Base-by-base conservation (phyloP, 495 filamentous ascomycete genomes). In the Alectoria sarmentosa region DNA sequence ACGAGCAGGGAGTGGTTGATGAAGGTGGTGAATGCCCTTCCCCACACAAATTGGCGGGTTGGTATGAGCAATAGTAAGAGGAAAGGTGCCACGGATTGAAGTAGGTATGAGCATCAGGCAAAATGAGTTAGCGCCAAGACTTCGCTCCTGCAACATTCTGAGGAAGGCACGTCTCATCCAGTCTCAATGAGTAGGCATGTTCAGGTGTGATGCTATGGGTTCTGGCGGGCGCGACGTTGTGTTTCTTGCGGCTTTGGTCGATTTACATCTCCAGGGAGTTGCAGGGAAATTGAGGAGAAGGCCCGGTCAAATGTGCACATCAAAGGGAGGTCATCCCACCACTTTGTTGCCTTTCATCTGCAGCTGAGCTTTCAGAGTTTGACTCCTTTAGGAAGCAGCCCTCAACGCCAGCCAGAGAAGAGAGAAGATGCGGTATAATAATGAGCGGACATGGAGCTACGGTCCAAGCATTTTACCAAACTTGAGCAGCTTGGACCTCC, bases 1-100 rank as follows among this genome's bases (percentile, higher is more conserved):
- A 71, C 61, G 42, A 70, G 46, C 65, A 15, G 56, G 37, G 23
- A 58, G 34, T 8, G 52, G 21, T 19, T 41, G 57, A 41, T 2
- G n/a, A 41, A 28, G 17, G 21, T 26, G 26, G 36, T 38, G 39
- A 26, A 32, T 26, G 36, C 36, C 37, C 14, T 15, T 26, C 39
- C 34, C 34, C 2, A 26, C 19, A 41, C 26, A 26, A 41, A 37
- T 11, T 41, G 36, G 15, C 26, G 36, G 21, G 10, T 38, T 38
- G 38, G 26, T 13, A 11, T 26, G 49, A 54, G 30, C 28, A 30
- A 55, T 34, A 55, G 39, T 36, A 38, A 30, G 36, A 60, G 21
- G 57, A 60, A 52, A 52, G 48, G 26, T 17, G 48, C 48, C 28
- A 52, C 26, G 26, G 15, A 52, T 4, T 28, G 10, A 2, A 30